phyloP scores from a whole-genome alignment of 352 stramenopile genomes.

The Phytophthora litchii region DNA sequence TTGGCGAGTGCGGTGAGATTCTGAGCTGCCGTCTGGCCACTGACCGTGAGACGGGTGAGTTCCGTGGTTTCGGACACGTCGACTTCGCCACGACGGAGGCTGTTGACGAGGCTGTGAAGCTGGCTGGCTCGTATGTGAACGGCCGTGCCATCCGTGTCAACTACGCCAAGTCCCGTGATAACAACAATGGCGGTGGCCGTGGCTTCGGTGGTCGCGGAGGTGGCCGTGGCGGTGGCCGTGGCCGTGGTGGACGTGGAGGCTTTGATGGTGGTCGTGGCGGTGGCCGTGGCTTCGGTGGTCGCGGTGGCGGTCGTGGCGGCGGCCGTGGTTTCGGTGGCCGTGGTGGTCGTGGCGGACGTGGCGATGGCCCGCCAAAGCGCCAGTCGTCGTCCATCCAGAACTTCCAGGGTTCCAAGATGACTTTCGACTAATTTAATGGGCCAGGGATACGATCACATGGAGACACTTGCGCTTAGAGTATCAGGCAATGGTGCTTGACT shows the following conservation, averaged over 20 bases:
- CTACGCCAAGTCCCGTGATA: constrained; percentile 88
- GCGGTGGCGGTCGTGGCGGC: constrained; percentile 65
- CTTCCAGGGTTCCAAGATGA: constrained; percentile 97
- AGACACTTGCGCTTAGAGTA: constrained; percentile 27
- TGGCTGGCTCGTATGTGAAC: constrained; percentile 92
- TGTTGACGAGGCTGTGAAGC: constrained; percentile 91
- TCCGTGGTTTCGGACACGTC: constrained; percentile 98
- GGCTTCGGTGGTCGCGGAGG: constrained; percentile 67
- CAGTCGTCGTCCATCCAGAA: constrained; percentile 92
- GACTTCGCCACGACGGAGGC: constrained; percentile 96
- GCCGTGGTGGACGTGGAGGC: constrained; percentile 54
- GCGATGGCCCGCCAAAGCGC: constrained; percentile 79
- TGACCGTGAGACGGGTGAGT: constrained; percentile 97
- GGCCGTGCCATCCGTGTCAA: constrained; percentile 95
- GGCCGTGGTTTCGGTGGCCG: constrained; percentile 55
- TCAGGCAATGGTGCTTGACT: constrained; percentile 28
- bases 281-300: constrained; percentile 55
- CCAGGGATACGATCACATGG: constrained; percentile 26
- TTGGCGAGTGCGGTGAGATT: constrained; percentile 97
- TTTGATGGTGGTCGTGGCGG: constrained; percentile 52
- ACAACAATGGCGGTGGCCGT: constrained; percentile 37
- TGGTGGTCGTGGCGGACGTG: constrained; percentile 62
- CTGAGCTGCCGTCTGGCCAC: constrained; percentile 93
- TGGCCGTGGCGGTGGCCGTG: constrained; percentile 66
- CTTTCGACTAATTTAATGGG: constrained; percentile 93